Conservation (phyloP, 1,139 yeast genomes). For the Suhomyces choctaworum region DNA sequence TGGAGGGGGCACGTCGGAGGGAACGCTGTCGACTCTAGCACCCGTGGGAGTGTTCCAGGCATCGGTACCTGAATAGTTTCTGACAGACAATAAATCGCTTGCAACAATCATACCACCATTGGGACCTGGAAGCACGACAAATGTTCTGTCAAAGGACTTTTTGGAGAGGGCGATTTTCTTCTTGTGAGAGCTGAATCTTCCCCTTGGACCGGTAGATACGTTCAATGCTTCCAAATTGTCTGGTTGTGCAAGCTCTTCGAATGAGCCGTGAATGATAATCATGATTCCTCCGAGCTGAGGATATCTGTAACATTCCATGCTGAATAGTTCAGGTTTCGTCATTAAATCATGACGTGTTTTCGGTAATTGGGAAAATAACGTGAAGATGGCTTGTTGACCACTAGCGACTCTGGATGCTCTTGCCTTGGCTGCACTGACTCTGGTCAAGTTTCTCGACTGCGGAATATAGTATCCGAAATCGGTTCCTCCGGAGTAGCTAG, state of each 20-base stretch:
- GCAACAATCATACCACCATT: conserved; percentile 77
- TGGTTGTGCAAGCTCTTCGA: conserved; percentile 64
- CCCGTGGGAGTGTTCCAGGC: conserved; percentile 49
- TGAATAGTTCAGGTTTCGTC: conserved; percentile 61
- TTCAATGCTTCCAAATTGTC: conserved; percentile 29
- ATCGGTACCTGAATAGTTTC: conserved; percentile 58
- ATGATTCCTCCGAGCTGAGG: conserved; percentile 76
- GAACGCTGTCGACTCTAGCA: conserved; percentile 13
- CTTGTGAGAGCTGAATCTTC: conserved; percentile 26
- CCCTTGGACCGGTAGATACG: conserved; percentile 24
- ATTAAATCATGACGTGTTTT: conserved; percentile 69
- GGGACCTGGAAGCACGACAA: conserved; percentile 75
- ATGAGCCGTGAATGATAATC: conserved; percentile 81
- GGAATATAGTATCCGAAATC: conserved; percentile 68
- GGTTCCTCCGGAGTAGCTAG: conserved; percentile 32
- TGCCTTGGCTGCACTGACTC: conserved; percentile 61
- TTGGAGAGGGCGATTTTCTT: conserved; percentile 49
- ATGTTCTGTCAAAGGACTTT: conserved; percentile 85
- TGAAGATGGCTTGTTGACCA: conserved; percentile 70
- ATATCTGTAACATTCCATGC: conserved; percentile 76
- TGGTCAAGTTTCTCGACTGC: conserved; percentile 72
- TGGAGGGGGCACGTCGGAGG: conserved; percentile 11
- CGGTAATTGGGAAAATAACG: conserved; percentile 68
- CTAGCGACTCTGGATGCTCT: conserved; percentile 59
- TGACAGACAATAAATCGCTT: conserved; percentile 72